Evolutionary conservation across 441 rosid genomes (phyloP), one percentile per base, ranked within the genome.

Genomic region (Adansonia rubrostipa): DNA sequence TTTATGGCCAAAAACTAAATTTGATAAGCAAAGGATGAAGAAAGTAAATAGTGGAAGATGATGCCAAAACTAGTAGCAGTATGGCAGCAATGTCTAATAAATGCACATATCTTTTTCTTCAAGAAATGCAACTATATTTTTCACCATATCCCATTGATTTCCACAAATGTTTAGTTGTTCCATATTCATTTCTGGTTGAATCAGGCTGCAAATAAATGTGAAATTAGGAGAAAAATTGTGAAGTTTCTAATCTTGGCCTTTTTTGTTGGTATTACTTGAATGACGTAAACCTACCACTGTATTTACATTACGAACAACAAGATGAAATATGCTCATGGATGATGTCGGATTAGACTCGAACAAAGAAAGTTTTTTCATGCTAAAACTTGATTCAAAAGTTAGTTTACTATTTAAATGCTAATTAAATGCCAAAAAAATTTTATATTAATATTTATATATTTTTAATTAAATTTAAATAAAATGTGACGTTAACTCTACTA

Each of bases 71-170:
- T 19, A 33, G 44, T 71, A 15, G 57, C 48, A 7, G 33, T 28
- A 28, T 5, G 17, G 36, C 67, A 73, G 15, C 64, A 2, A 42
- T 2, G 47, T 5, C 9, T 42, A 20, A 50, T 50, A 28, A 80
- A 75, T 68, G 63, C 33, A 75, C 67, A 33, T n/a, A 5, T 33
- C 61, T n/a, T 36, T 54, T 7, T 40, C 58, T 54, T 66, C 51
- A 48, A 19, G 24, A 24, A 14, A 14, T 24, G n/a, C 7, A 28
- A 66, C 1, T 28, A 28, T 28, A 28, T 28, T 28, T 5, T 28
- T 78, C 53, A 57, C 36, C 78, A n/a, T 5, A 75, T n/a, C 57
- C 4, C 79, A 70, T 42, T 62, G 56, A 75, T 69, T 68, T 75
- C 20, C 44, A 17, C 13, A 1, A 5, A 28, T 22, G 4, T 20